Evolutionary conservation across 148 eudicot species (phyloP).

Genomic region (Tetragonia tetragonoides): DNA sequence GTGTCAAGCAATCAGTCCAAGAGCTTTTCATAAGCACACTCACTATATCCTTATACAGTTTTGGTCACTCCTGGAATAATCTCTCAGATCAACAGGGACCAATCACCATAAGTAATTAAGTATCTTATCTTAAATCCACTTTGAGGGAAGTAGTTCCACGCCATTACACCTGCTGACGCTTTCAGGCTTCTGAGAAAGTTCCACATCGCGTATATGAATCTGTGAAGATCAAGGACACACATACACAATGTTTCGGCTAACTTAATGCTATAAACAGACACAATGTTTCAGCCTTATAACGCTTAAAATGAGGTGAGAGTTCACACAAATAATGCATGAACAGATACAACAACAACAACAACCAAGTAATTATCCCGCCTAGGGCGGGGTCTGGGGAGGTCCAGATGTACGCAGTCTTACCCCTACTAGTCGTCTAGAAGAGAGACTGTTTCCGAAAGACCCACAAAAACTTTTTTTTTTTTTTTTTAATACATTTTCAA

Average conservation of each 20-base stretch:
- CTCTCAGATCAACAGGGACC: not conserved
- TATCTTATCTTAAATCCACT: not conserved
- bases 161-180: not conserved
- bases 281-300: no score
- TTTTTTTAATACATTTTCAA: no score
- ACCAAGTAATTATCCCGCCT: no score
- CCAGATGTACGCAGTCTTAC: no score
- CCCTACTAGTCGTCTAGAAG: no score
- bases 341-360: no score
- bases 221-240: constrained; percentile 3
- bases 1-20: no score
- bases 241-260: not conserved
- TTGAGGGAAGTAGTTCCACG: not conserved
- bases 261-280: no score
- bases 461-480: no score
- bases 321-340: not conserved
- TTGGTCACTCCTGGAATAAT: not conserved
- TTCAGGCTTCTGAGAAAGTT: not conserved
- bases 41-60: not conserved
- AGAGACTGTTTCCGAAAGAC: no score
- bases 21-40: not conserved
- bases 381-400: no score
- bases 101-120: not conserved
- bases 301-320: not conserved
- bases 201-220: not conserved